Percentiles rank a stretch among this genome's conserved stretches.
These are phyloP conservation scores for Hyaloscypha finlandica DNA, from an alignment of 495 filamentous ascomycete species.

Conservation along the genomic window DNA sequence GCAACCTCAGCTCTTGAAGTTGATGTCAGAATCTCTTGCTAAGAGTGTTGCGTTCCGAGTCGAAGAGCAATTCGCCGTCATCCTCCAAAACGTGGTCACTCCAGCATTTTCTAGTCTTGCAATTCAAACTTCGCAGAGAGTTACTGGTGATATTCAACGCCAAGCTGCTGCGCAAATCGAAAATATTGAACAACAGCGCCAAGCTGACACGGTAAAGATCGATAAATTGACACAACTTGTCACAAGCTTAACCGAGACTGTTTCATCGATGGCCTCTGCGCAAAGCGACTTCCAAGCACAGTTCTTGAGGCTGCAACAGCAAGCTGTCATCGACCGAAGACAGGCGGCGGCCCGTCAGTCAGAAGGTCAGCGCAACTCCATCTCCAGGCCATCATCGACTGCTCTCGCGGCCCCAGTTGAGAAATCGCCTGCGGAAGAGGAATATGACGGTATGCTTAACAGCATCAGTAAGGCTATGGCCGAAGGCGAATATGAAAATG, in stretches of 20 bases:
- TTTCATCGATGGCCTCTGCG: slow-evolving; percentile 67
- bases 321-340: slow-evolving; percentile 33
- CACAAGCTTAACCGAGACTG: slow-evolving; percentile 66
- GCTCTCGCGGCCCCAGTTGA: slow-evolving; percentile 39
- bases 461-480: slow-evolving; percentile 66
- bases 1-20: slow-evolving; percentile 66
- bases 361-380: slow-evolving; percentile 27
- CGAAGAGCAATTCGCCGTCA: slow-evolving; percentile 64
- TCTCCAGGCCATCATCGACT: slow-evolving; percentile 33
- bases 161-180: slow-evolving; percentile 62
- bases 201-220: slow-evolving; percentile 74
- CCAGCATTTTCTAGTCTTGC: slow-evolving; percentile 65
- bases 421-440: slow-evolving; percentile 47
- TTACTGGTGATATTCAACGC: slow-evolving; percentile 65
- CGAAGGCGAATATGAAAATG: slow-evolving; percentile 70
- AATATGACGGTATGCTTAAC: slow-evolving; percentile 66
- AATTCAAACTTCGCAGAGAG: slow-evolving; percentile 57
- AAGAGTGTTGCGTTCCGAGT: slow-evolving; percentile 65
- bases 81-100: slow-evolving; percentile 60
- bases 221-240: slow-evolving; percentile 78
- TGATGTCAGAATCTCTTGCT: slow-evolving; percentile 65
- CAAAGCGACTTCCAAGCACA: slow-evolving; percentile 65
- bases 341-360: slow-evolving; percentile 15
- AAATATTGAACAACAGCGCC: slow-evolving; percentile 67
- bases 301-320: slow-evolving; percentile 57